Evolutionary conservation across 2,329 filamentous ascomycete species (phyloP).

Genomic region (Colletotrichum kahawae): DNA sequence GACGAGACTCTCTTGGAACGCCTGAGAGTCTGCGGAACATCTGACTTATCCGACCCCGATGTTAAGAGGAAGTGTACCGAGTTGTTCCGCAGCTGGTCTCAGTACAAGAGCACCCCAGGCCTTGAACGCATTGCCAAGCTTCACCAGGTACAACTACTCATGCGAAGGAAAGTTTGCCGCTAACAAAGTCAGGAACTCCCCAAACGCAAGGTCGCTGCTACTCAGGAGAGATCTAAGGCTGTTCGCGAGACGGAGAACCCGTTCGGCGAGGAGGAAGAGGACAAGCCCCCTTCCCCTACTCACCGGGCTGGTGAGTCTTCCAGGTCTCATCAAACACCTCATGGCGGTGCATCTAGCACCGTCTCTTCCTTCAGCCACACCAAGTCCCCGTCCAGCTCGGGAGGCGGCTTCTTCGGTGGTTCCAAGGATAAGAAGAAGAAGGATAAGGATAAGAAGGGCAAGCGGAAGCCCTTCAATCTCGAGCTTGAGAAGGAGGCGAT

Average conservation of each 20-base stretch:
- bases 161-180: not conserved
- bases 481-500: slow-evolving; percentile 88
- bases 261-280: slow-evolving; percentile 70
- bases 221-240: slow-evolving; percentile 81
- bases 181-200: slow-evolving; percentile 59
- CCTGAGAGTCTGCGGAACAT: slow-evolving; percentile 84
- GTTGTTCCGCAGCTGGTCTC: slow-evolving; percentile 87
- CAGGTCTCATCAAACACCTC: slow-evolving; percentile 32
- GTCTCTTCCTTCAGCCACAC: slow-evolving; percentile 27
- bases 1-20: slow-evolving; percentile 93
- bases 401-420: slow-evolving; percentile 45
- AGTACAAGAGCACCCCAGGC: slow-evolving; percentile 82
- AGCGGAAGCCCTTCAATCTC: slow-evolving; percentile 75
- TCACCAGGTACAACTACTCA: slow-evolving; percentile 59
- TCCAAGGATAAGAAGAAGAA: slow-evolving; percentile 55
- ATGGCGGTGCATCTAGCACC: slow-evolving; percentile 14
- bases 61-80: slow-evolving; percentile 90
- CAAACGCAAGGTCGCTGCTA: slow-evolving; percentile 72
- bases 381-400: slow-evolving; percentile 44
- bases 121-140: slow-evolving; percentile 81
- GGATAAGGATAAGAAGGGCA: slow-evolving; percentile 60
- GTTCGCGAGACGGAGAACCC: slow-evolving; percentile 80
- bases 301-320: slow-evolving; percentile 23
- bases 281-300: slow-evolving; percentile 39
- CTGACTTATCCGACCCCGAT: slow-evolving; percentile 80